Evolutionary conservation across 139 green algal genomes (phyloP), one percentile per base, ranked within the genome.

Genomic region (Desmodesmus armatus): DNA sequence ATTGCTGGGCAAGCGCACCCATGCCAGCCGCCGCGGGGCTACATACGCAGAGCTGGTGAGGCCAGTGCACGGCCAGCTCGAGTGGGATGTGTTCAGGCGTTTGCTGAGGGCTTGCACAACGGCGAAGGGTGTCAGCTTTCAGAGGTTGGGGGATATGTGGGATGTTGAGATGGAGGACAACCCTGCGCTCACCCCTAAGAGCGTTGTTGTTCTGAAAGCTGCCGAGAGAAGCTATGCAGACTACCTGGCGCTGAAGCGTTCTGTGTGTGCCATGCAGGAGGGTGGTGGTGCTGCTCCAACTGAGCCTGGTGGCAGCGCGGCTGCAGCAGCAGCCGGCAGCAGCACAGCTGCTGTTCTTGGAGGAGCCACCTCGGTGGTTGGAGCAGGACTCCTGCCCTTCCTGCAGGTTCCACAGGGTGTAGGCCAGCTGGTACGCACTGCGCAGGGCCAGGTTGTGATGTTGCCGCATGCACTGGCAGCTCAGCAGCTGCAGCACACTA

Each of bases 21-120:
- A 80, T 80, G 72, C 72, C 44, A 80, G 72, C 44, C 51, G 31
- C 19, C 44, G 44, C 37, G 44, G 72, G 4, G 72, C 72, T 7
- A 80, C 72, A 29, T 80, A 80, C 44, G 72, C 72, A 66, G 72
- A 80, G 44, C n/a, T 80, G 44, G 72, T 80, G 44, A n/a, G 33
- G 5, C 72, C 47, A 29, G 72, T 66, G 47, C 44, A 66, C 47
- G 72, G 44, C 0, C 25, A 78, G 1, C 25, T 27, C 25, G 43
- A 78, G 70, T 63, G 41, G 70, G 27, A 35, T 35, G 23, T 77
- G n/a, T 58, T 60, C 40, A 51, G 67, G 25, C 67, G 47, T 13
- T 13, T 55, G n/a, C n/a, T n/a, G n/a, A n/a, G n/a, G n/a, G n/a
- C n/a, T n/a, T n/a, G n/a, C n/a, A 55, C 47, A 55, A 55, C 47